phyloP scores from a whole-genome alignment of 164 flowering plant genomes.

The Chimonanthus salicifolius region DNA sequence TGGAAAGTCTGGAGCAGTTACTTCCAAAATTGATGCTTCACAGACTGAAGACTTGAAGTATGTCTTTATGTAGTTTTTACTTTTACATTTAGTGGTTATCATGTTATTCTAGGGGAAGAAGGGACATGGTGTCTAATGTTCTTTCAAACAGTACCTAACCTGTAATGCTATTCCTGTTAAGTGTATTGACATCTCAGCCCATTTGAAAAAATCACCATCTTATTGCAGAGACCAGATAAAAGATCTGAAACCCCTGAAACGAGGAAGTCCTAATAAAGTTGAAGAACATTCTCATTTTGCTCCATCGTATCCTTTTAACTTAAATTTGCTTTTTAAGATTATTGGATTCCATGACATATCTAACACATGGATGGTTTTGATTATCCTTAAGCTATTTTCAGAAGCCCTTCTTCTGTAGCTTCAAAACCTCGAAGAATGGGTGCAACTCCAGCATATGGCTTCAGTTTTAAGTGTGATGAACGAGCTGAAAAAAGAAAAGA shows the following conservation, averaged over 20 bases:
- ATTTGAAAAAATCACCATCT: constrained; percentile 16
- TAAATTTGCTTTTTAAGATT: neutral
- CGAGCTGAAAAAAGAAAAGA: constrained; percentile 92
- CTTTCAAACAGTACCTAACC: neutral
- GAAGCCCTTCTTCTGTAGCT: constrained; percentile 56
- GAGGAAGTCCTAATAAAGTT: constrained; percentile 27
- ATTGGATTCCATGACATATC: neutral
- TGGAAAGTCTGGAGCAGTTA: constrained; percentile 34
- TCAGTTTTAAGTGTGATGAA: constrained; percentile 88
- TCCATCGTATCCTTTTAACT: constrained; percentile 57
- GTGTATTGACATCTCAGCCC: neutral
- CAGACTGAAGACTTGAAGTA: constrained; percentile 46
- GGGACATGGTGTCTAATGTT: neutral
- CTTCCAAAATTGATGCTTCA: constrained; percentile 17
- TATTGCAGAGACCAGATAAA: constrained; percentile 59
- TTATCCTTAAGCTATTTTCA: constrained; percentile 41
- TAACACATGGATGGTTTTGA: neutral
- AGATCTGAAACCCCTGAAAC: constrained; percentile 12
- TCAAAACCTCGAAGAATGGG: constrained; percentile 50
- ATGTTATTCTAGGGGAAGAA: neutral
- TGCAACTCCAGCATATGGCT: constrained; percentile 64
- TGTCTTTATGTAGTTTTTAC: constrained; percentile 18
- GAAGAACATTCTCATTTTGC: constrained; percentile 40
- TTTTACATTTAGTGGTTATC: neutral
- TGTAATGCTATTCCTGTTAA: neutral